phyloP scores from a whole-genome alignment of 1,284 basidiomycete species.

The Golubevia sp. region DNA sequence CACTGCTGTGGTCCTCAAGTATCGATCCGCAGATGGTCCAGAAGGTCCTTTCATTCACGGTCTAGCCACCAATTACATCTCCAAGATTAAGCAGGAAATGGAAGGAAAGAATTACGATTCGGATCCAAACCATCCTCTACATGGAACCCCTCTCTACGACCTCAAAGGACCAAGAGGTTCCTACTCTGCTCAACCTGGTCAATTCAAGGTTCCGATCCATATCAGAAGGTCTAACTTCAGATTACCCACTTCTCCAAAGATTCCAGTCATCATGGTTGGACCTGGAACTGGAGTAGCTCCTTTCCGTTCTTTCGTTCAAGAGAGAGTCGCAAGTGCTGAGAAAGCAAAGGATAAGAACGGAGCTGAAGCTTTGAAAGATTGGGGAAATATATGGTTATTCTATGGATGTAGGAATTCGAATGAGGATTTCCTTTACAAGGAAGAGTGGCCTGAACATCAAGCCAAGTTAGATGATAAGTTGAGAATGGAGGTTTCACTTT shows the following conservation, averaged over 20 bases:
- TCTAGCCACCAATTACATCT: constrained; percentile 56
- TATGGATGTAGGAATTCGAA: constrained; percentile 88
- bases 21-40: constrained; percentile 22
- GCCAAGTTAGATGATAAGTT: constrained; percentile 89
- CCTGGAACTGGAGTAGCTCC: constrained; percentile 97
- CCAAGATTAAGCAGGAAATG: constrained; percentile 17
- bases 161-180: constrained; percentile 86
- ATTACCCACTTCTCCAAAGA: constrained; percentile 94
- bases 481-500: constrained; percentile 83
- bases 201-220: constrained; percentile 88
- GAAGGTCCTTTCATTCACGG: constrained; percentile 44
- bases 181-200: constrained; percentile 70
- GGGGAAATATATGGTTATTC: constrained; percentile 92
- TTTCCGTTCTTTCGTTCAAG: constrained; percentile 97
- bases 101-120: background rate
- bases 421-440: constrained; percentile 90
- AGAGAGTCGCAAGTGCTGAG: constrained; percentile 90
- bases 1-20: constrained; percentile 78
- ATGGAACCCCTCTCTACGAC: constrained; percentile 73
- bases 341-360: constrained; percentile 90
- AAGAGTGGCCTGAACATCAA: constrained; percentile 89
- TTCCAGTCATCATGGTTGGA: constrained; percentile 97
- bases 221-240: constrained; percentile 95
- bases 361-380: constrained; percentile 85
- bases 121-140: no score